Percentiles rank a stretch among this genome's conserved stretches.
phyloP scores from a whole-genome alignment of 1,284 basidiomycete species.

The Termitomyces sp. region DNA sequence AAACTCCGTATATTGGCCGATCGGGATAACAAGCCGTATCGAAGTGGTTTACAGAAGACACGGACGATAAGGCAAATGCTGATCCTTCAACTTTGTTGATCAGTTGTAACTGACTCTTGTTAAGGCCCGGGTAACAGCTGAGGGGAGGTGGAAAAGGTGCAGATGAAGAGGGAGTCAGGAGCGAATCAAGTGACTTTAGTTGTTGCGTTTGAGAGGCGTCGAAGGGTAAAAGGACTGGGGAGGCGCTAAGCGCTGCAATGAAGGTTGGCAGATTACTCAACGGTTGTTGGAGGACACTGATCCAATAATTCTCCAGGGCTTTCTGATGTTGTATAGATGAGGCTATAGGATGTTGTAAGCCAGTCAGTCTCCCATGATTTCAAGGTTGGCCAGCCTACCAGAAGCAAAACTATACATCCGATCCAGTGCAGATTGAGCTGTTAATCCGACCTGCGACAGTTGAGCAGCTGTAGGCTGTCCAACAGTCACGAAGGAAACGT shows the following conservation, averaged over 20 bases:
- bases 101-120: conserved; percentile 31
- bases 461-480: conserved; percentile 46
- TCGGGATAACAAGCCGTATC: conserved; percentile 47
- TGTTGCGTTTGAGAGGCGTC: conserved; percentile 41
- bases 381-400: conserved; percentile 35
- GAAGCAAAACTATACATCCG: conserved; percentile 55
- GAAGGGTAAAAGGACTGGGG: conserved; percentile 57
- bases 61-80: conserved; percentile 44
- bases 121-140: conserved; percentile 53
- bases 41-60: conserved; percentile 32
- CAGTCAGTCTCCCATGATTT: neutral
- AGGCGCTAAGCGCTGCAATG: conserved; percentile 39
- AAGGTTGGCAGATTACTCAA: conserved; percentile 40
- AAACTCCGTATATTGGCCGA: conserved; percentile 58
- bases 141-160: conserved; percentile 53
- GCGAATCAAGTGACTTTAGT: conserved; percentile 26
- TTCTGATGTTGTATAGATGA: conserved; percentile 48
- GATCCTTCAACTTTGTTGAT: conserved; percentile 44
- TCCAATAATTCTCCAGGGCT: conserved; percentile 53
- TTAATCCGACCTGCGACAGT: conserved; percentile 37
- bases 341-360: conserved; percentile 33
- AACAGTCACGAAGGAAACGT: conserved; percentile 40
- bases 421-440: conserved; percentile 40
- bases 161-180: conserved; percentile 39
- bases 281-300: conserved; percentile 44